phyloP scores from a whole-genome alignment of 371 early-diverging fungal species.

The Circinella minor region DNA sequence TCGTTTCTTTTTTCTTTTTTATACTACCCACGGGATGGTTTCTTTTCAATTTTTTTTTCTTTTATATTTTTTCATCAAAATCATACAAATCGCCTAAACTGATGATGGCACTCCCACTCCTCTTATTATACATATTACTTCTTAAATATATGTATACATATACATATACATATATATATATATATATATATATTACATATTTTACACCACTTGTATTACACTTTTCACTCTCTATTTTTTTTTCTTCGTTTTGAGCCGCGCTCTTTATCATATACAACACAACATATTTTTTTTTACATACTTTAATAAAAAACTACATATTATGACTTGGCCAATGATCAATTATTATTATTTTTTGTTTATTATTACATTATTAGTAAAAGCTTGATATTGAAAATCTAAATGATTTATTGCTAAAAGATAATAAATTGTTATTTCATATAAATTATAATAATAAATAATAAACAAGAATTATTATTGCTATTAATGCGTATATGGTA shows the following conservation, averaged over 20 bases:
- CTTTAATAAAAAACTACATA: neutral
- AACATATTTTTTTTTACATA: neutral
- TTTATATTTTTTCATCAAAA: neutral
- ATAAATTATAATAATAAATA: no score
- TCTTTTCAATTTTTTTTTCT: conserved; percentile 9
- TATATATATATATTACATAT: neutral
- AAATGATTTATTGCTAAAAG: neutral
- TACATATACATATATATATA: neutral
- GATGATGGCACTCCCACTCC: conserved; percentile 3
- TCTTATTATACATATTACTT: no score
- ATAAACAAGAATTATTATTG: no score
- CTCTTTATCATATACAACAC: neutral
- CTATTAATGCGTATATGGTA: no score
- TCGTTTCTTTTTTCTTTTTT: neutral
- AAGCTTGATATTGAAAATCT: neutral
- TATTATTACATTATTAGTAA: neutral
- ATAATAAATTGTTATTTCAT: no score
- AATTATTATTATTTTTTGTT: neutral
- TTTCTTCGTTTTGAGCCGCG: conserved; percentile 5
- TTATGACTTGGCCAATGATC: neutral
- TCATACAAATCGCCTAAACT: neutral
- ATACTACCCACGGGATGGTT: conserved; percentile 3
- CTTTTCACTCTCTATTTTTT: neutral
- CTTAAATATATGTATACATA: neutral
- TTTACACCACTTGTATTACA: neutral